These are phyloP conservation scores for Pseudomassariella vexata DNA, from an alignment of 2,329 filamentous ascomycete species.

Conservation along the genomic window DNA sequence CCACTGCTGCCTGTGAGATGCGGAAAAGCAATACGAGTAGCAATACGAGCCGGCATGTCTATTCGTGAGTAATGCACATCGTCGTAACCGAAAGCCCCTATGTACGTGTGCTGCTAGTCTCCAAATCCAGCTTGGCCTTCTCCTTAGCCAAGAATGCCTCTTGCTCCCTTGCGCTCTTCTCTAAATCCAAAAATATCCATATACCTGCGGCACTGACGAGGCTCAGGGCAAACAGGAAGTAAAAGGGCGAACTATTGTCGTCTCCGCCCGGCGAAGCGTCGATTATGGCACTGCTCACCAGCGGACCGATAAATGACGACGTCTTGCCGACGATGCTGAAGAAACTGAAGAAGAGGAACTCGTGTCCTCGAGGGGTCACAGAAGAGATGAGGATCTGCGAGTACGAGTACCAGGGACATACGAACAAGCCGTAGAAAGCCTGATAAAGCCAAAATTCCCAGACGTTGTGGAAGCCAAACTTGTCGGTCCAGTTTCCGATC, in stretches of 20 bases:
- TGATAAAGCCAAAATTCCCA: slow-evolving; percentile 43
- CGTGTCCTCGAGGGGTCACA: slow-evolving; percentile 61
- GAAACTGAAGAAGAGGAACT: slow-evolving; percentile 65
- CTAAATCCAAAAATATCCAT: slow-evolving; percentile 51
- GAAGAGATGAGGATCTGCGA: slow-evolving; percentile 67
- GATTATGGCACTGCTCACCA: slow-evolving; percentile 65
- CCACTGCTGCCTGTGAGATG: too few relatives aligned
- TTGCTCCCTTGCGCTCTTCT: slow-evolving; percentile 56
- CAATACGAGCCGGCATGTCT: too few relatives aligned
- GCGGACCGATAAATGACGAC: slow-evolving; percentile 60
- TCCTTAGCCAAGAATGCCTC: slow-evolving; percentile 42
- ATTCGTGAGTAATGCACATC: too few relatives aligned
- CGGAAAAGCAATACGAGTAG: too few relatives aligned
- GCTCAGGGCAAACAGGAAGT: slow-evolving; percentile 57
- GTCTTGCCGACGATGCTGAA: slow-evolving; percentile 67
- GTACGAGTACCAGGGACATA: slow-evolving; percentile 67
- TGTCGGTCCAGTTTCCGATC: slow-evolving; percentile 39
- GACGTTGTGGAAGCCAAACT: slow-evolving; percentile 37
- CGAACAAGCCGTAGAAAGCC: slow-evolving; percentile 57
- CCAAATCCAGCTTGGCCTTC: slow-evolving; percentile 14
- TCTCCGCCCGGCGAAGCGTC: slow-evolving; percentile 48
- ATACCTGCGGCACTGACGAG: slow-evolving; percentile 47
- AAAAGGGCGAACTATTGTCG: slow-evolving; percentile 59
- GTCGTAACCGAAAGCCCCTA: too few relatives aligned
- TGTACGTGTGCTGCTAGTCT: too few relatives aligned